Conservation (phyloP, 2,329 filamentous ascomycete species). For the Amesomyces nigricolor region DNA sequence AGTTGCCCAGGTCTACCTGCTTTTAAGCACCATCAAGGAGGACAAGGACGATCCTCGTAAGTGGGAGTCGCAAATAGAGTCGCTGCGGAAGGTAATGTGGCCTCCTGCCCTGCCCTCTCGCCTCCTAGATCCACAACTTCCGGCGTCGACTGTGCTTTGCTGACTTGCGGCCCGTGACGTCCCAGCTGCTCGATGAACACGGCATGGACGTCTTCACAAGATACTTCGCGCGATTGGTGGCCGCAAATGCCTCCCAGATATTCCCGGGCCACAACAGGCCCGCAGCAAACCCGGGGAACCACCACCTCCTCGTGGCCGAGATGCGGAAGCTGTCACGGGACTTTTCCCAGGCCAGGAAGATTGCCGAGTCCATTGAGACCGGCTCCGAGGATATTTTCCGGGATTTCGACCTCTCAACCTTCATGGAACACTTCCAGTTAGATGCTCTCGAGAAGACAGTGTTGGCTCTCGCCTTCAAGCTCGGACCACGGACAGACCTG, state of each 20-base stretch:
- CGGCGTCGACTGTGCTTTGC: constrained; percentile 1
- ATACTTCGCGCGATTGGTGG: constrained; percentile 89
- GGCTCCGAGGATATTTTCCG: constrained; percentile 89
- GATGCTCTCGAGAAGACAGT: constrained; percentile 84
- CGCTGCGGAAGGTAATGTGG: constrained; percentile 75
- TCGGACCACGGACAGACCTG: constrained; percentile 71
- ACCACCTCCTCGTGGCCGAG: constrained; percentile 74
- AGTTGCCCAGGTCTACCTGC: constrained; percentile 88
- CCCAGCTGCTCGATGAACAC: constrained; percentile 88
- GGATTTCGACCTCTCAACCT: constrained; percentile 92
- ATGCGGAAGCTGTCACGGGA: constrained; percentile 81
- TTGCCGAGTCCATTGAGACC: constrained; percentile 87
- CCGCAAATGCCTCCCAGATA: constrained; percentile 84
- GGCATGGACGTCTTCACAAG: constrained; percentile 98
- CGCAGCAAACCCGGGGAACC: constrained; percentile 71
- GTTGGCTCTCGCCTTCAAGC: constrained; percentile 82
- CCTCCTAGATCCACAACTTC: neutral
- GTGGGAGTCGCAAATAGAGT: constrained; percentile 88
- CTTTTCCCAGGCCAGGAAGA: constrained; percentile 76
- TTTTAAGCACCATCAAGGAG: constrained; percentile 91
- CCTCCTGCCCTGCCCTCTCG: neutral
- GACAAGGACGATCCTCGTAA: constrained; percentile 79
- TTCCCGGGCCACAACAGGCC: constrained; percentile 74
- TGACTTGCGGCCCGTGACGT: constrained; percentile 3
- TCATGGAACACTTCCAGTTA: constrained; percentile 93